A percentile compares a stretch with the other conserved stretches of the same genome.
Conservation (phyloP, 1,139 yeast species). For the Nadsonia starkeyi-henricii region DNA sequence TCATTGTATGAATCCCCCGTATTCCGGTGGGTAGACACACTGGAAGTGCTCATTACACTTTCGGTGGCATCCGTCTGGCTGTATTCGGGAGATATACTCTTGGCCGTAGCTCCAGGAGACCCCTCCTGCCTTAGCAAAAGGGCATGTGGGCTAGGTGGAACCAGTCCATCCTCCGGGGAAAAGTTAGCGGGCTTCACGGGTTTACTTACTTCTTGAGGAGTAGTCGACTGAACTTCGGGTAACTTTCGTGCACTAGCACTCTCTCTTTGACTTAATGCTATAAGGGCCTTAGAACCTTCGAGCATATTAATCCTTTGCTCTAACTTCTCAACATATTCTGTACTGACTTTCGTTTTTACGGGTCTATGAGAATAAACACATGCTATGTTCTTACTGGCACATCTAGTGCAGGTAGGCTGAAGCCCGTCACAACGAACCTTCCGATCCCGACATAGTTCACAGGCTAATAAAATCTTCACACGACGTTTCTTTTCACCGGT, state of each 20-base stretch:
- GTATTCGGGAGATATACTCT: not conserved
- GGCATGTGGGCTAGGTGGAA: too few relatives aligned
- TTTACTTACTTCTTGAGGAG: not conserved
- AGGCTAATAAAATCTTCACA: constrained; percentile 8
- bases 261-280: not conserved
- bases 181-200: not conserved
- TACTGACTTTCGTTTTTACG: constrained; percentile 8
- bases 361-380: constrained; percentile 9
- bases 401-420: constrained; percentile 11
- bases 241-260: too few relatives aligned
- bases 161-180: not conserved
- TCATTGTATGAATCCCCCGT: not conserved
- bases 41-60: not conserved
- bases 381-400: constrained; percentile 6
- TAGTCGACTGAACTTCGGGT: too few relatives aligned
- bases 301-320: constrained; percentile 7
- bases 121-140: too few relatives aligned
- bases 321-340: constrained; percentile 10
- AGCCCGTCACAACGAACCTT: constrained; percentile 13
- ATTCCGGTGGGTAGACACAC: not conserved
- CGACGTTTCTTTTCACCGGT: not conserved
- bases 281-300: not conserved
- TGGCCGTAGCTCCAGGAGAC: not conserved
- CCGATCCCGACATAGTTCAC: constrained; percentile 12
- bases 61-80: not conserved